Percentiles rank a stretch among this genome's conserved stretches.
phyloP scores from a whole-genome alignment of 2,329 filamentous ascomycete genomes.

The Ophiostoma piceae region DNA sequence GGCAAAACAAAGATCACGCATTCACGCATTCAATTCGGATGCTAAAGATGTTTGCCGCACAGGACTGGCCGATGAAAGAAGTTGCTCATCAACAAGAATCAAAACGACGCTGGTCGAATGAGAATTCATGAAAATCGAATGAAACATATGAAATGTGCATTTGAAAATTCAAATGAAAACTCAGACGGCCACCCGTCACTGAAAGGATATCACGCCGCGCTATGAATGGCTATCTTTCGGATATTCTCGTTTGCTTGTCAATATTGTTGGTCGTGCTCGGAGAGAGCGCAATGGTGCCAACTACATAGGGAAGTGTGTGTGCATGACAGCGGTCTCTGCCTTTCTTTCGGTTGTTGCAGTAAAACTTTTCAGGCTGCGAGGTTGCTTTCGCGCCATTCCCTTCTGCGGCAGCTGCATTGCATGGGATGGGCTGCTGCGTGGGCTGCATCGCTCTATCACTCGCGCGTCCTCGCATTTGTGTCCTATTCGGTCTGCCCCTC shows the following conservation, averaged over 20 bases:
- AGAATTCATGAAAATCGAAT: background rate
- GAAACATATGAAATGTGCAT: background rate
- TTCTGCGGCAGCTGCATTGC: conserved; percentile 10
- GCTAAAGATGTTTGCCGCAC: background rate
- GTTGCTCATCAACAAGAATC: background rate
- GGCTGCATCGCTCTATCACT: conserved; percentile 6
- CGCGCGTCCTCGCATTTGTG: background rate
- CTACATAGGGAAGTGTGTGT: background rate
- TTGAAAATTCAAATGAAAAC: conserved; percentile 17
- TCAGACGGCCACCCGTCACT: conserved; percentile 20
- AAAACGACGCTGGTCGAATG: background rate
- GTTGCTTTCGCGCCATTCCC: conserved; percentile 9
- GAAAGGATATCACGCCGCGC: conserved; percentile 22
- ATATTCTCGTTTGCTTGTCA: background rate
- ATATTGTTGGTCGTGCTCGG: conserved; percentile 14
- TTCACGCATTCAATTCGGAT: no score
- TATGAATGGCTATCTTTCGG: conserved; percentile 22
- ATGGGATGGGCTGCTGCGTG: background rate
- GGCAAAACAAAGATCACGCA: background rate
- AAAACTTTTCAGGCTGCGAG: conserved; percentile 10
- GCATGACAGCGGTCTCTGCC: background rate
- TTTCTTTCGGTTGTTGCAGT: background rate
- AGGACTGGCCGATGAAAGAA: background rate
- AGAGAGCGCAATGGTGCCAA: conserved; percentile 16
- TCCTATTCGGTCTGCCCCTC: background rate